A percentile compares a stretch with the other conserved stretches of the same genome.
These are phyloP conservation scores for Chlorella ohadii DNA, from an alignment of 139 green algal species.

Conservation along the genomic window DNA sequence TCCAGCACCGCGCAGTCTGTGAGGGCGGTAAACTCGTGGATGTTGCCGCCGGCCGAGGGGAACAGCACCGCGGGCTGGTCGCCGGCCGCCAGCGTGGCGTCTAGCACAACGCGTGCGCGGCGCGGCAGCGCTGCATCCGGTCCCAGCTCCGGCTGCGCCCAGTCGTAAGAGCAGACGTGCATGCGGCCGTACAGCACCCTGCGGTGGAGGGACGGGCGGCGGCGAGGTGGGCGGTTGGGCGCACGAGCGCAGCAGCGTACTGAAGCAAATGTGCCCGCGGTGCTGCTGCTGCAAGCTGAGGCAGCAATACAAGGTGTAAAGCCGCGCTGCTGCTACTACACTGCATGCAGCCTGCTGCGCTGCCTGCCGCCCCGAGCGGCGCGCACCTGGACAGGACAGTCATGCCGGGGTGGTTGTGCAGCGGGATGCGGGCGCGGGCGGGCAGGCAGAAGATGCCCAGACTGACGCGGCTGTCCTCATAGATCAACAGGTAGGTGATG, in stretches of 20 bases:
- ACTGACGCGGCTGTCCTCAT: slow-evolving; percentile 78
- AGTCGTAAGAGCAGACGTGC: slow-evolving; percentile 84
- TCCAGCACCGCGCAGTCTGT: slow-evolving; percentile 91
- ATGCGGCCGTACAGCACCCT: slow-evolving; percentile 89
- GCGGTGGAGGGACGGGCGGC: slow-evolving; percentile 18
- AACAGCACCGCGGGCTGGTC: slow-evolving; percentile 64
- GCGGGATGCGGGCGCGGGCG: slow-evolving; percentile 69
- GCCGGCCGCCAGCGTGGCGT: slow-evolving; percentile 54
- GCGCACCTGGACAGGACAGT: slow-evolving; percentile 67
- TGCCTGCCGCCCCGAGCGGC: background rate
- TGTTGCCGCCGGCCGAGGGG: slow-evolving; percentile 81
- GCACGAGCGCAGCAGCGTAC: no score
- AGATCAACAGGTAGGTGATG: slow-evolving; percentile 90
- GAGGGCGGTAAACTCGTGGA: slow-evolving; percentile 90
- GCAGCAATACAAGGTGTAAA: no score
- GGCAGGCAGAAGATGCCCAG: slow-evolving; percentile 93
- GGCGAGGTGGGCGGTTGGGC: background rate
- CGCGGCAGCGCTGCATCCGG: background rate
- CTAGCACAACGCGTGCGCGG: slow-evolving; percentile 50
- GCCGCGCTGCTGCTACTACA: background rate
- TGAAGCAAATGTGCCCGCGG: no score
- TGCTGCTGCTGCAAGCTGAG: no score
- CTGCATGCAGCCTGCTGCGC: background rate
- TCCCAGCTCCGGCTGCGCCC: slow-evolving; percentile 29
- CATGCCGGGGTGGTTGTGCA: slow-evolving; percentile 93